Conservation (phyloP, 805 yeast genomes). For the Candida arabinofermentans region DNA sequence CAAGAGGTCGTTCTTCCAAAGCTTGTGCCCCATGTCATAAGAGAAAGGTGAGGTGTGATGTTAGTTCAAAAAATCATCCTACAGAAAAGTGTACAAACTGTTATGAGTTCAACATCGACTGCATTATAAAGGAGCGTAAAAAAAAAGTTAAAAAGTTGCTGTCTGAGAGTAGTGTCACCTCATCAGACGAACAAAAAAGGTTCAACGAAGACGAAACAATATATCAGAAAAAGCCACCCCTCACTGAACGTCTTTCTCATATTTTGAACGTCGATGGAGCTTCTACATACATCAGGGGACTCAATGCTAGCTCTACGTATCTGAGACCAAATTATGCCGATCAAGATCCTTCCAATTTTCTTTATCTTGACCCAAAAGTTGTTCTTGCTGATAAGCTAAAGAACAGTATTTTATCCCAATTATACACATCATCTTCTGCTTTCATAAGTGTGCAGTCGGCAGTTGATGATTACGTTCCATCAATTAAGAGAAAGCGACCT, state of each 20-base stretch:
- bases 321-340: not conserved
- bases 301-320: not conserved
- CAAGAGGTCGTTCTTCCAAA: conserved; percentile 1
- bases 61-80: conserved; percentile 40
- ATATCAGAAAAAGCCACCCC: not conserved
- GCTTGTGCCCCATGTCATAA: conserved; percentile 8
- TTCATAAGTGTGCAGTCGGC: not conserved
- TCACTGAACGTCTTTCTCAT: not conserved
- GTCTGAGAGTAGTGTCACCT: not conserved
- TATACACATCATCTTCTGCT: not conserved
- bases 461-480: not conserved
- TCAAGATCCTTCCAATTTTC: not conserved
- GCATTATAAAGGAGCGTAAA: conserved; percentile 47
- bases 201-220: not conserved
- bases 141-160: not conserved
- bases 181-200: no score
- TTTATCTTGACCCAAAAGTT: not conserved
- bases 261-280: not conserved
- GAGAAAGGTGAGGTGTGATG: conserved; percentile 23
- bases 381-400: not conserved
- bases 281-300: not conserved
- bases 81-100: conserved; percentile 54
- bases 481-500: not conserved
- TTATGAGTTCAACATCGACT: conserved; percentile 63
- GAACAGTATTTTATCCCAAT: not conserved